Evolutionary conservation across 1,139 yeast species (phyloP).

Genomic region (Diutina sp.): DNA sequence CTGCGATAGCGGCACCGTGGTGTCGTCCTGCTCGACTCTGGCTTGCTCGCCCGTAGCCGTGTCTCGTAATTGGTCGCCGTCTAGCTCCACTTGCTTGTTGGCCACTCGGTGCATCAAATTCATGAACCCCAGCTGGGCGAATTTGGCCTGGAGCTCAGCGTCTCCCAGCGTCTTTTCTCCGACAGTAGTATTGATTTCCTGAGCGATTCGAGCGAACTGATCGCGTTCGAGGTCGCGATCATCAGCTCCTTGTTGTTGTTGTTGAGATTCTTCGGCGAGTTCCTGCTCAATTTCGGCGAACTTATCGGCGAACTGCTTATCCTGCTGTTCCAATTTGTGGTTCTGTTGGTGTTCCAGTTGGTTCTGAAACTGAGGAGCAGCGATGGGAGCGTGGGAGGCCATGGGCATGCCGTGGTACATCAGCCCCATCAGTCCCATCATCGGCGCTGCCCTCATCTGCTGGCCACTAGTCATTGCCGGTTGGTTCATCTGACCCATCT

Average conservation of each 20-base stretch:
- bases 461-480: not conserved
- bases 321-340: not conserved
- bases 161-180: not conserved
- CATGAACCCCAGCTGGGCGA: constrained; percentile 1
- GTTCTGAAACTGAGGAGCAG: not conserved
- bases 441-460: not conserved
- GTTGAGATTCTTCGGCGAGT: not conserved
- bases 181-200: not conserved
- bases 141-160: not conserved
- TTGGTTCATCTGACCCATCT: not conserved
- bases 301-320: not conserved
- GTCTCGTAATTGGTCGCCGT: not conserved
- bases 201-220: not conserved
- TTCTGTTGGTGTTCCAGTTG: not conserved
- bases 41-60: not conserved
- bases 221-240: not conserved
- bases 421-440: not conserved
- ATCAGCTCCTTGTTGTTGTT: not conserved
- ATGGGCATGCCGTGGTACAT: not conserved
- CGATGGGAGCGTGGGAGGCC: not conserved
- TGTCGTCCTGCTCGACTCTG: not conserved
- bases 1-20: not conserved
- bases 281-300: not conserved
- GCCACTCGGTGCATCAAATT: not conserved
- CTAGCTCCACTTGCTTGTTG: not conserved